Percentiles rank a stretch among this genome's conserved stretches.
These are phyloP conservation scores for Scheffersomyces illinoinensis DNA, from an alignment of 1,139 yeast genomes.

Conservation along the genomic window DNA sequence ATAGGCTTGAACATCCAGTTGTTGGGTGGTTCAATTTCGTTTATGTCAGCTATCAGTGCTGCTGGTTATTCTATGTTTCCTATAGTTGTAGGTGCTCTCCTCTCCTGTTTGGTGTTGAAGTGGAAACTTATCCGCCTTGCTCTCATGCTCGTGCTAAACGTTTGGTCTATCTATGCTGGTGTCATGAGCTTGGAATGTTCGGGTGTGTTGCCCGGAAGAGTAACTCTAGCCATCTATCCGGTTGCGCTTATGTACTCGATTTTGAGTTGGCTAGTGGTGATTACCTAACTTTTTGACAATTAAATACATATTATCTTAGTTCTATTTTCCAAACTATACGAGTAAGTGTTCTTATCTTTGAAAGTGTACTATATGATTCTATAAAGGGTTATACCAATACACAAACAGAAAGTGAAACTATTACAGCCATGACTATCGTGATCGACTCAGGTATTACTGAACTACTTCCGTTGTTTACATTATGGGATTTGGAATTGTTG, in stretches of 20 bases:
- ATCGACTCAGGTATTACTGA: not conserved
- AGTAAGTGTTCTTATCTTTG: not conserved
- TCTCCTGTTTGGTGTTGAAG: conserved; percentile 55
- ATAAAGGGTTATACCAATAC: not conserved
- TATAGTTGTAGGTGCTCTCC: conserved; percentile 60
- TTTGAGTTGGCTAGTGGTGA: conserved; percentile 76
- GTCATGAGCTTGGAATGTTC: conserved; percentile 64
- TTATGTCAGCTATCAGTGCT: conserved; percentile 78
- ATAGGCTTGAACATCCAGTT: conserved; percentile 72
- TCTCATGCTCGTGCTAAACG: conserved; percentile 51
- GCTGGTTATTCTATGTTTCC: conserved; percentile 85
- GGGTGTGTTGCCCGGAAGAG: conserved; percentile 69
- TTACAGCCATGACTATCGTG: not conserved
- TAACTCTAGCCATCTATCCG: conserved; percentile 75
- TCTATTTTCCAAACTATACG: not conserved
- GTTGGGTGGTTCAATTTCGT: conserved; percentile 70
- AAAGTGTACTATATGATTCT: not conserved
- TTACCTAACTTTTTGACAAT: conserved; percentile 39
- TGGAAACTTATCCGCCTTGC: conserved; percentile 58
- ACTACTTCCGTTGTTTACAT: not conserved
- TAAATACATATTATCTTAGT: not conserved
- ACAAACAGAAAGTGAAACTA: not conserved
- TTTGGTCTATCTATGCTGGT: conserved; percentile 77
- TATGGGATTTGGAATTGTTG: not conserved
- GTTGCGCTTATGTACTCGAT: conserved; percentile 74